Evolutionary conservation across 345 rosid genomes (phyloP).

Genomic region (Diplotaxis tenuifolia): DNA sequence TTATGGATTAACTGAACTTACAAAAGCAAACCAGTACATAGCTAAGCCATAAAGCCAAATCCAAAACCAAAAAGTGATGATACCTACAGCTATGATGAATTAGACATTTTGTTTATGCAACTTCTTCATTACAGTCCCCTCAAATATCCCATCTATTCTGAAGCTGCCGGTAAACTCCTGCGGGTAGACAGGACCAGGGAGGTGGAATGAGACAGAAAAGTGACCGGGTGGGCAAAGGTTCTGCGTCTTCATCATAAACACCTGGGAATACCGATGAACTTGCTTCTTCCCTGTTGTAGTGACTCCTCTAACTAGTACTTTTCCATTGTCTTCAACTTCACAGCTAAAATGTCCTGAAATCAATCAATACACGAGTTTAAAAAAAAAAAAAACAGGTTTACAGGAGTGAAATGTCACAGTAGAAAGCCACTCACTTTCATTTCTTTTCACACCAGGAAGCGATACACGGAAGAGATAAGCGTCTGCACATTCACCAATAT

Average conservation of each 20-base stretch:
- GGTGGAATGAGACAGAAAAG: conserved; percentile 52
- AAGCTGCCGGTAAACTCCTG: conserved; percentile 47
- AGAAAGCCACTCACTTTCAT: conserved; percentile 47
- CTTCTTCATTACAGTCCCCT: conserved; percentile 54
- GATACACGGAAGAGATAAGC: conserved; percentile 61
- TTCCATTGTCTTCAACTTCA: conserved; percentile 49
- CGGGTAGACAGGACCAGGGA: conserved; percentile 62
- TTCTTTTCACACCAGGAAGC: conserved; percentile 66
- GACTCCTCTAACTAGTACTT: conserved; percentile 53
- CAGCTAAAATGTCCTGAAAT: conserved; percentile 57
- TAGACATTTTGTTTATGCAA: conserved; percentile 3
- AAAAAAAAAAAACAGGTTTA: not conserved
- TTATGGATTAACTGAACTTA: no score
- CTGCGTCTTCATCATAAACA: conserved; percentile 53
- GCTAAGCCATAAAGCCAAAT: not conserved
- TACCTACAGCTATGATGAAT: not conserved
- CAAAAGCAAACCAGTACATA: not conserved
- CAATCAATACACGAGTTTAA: not conserved
- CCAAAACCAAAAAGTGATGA: not conserved
- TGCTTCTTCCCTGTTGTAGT: conserved; percentile 61
- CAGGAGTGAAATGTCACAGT: not conserved
- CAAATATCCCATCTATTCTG: conserved; percentile 54
- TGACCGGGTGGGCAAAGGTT: conserved; percentile 59
- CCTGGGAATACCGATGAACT: conserved; percentile 44
- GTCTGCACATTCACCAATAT: conserved; percentile 55